Conservation (phyloP, 2,329 filamentous ascomycete species). For the Fusarium agapanthi region DNA sequence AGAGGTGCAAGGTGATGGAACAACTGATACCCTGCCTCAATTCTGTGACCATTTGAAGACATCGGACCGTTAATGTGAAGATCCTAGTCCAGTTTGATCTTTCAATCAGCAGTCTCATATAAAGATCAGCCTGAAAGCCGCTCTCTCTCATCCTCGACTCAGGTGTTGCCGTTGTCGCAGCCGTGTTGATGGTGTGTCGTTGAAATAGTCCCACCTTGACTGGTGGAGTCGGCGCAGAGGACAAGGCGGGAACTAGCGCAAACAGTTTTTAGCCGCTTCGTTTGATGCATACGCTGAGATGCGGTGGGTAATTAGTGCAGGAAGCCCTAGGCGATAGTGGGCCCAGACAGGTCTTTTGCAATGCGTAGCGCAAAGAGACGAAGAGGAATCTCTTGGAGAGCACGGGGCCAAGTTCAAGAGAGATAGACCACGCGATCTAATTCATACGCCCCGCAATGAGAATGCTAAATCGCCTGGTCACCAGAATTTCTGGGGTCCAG, state of each 20-base stretch:
- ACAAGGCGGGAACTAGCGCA: slow-evolving; percentile 45
- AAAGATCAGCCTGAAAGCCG: slow-evolving; percentile 14
- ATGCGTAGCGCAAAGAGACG: slow-evolving; percentile 11
- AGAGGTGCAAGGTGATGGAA: background rate
- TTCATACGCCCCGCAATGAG: slow-evolving; percentile 8
- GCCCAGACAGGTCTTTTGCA: slow-evolving; percentile 24
- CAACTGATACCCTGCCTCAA: background rate
- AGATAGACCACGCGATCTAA: slow-evolving; percentile 12
- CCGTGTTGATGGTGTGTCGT: slow-evolving; percentile 43
- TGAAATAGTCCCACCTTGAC: slow-evolving; percentile 38
- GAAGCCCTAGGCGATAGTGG: slow-evolving; percentile 7
- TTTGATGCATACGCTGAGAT: slow-evolving; percentile 43
- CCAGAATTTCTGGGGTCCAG: background rate
- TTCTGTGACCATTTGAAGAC: background rate
- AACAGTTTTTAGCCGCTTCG: slow-evolving; percentile 38
- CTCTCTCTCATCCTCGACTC: background rate
- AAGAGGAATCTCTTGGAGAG: slow-evolving; percentile 8
- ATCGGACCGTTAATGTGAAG: background rate
- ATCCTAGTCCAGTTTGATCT: background rate
- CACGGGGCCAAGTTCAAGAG: slow-evolving; percentile 13
- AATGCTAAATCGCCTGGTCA: background rate
- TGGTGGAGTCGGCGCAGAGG: slow-evolving; percentile 19
- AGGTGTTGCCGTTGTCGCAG: slow-evolving; percentile 24
- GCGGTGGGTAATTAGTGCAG: slow-evolving; percentile 7
- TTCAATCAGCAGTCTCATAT: background rate